Base-by-base conservation (phyloP, 2,329 filamentous ascomycete genomes). In the Ophiosphaerella narmari region DNA sequence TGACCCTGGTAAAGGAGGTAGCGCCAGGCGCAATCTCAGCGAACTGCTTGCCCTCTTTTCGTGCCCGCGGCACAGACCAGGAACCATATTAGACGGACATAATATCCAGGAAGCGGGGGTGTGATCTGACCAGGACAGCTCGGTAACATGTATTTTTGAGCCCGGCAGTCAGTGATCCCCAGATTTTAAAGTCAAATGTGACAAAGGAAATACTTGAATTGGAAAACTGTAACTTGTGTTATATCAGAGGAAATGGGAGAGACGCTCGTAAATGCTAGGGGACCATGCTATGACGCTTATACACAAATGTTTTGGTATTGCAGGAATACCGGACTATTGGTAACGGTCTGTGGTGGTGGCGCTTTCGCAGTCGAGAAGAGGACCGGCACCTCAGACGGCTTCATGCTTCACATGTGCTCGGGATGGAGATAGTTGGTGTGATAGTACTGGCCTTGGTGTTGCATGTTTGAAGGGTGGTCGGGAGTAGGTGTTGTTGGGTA, bases 201-300 rank as follows among this genome's bases (percentile, higher is more conserved):
- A 70, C 66, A 73, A 65, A 71, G 54, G 67, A 72, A 71, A 71
- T 67, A 61, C 61, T 65, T 39, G 55, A 63, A 66, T 62, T 55
- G 60, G 57, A 62, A 55, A 44, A 54, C 50, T 57, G 26, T 24
- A 61, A 61, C 46, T 54, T 67, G 55, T 65, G 71, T 66, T 63
- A 68, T 68, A 67, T 68, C 55, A 66, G 65, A 64, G 50, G 57
- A 54, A 59, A 56, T 51, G 62, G 60, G 60, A 66, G 50, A 66
- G 62, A 67, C 68, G 68, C 67, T 72, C 60, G 67, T 57, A 72
- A 64, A 72, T 72, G 68, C 67, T 63, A 62, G 59, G 59, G 52
- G 54, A 65, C 62, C 68, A 71, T 62, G 70, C 67, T 71, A 72
- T 72, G 68, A 73, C 63, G 70, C 68, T 72, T 68, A 65, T 69